Evolutionary conservation across 371 early-diverging fungal species (phyloP), one percentile per base, ranked within the genome.

Genomic region (Mortierella sp.): DNA sequence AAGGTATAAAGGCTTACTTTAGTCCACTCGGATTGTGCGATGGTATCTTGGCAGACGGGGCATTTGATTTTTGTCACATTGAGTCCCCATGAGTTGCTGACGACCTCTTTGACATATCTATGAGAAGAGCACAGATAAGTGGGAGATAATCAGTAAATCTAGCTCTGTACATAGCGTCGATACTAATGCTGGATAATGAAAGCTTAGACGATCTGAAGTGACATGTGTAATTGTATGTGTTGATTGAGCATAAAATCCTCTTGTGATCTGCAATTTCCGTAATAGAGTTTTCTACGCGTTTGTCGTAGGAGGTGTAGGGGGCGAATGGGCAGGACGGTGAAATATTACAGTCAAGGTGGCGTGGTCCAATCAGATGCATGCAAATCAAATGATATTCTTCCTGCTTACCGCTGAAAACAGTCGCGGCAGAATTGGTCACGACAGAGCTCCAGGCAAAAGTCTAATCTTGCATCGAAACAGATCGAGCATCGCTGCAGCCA

Each of bases 51-150:
- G 58, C 92, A 92, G 16, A 92, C 92, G 69, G 92, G 91, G 72
- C 92, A 92, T 63, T 87, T 88, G 74, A 92, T 88, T 69, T 88
- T 88, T 22, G 91, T 91, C 32, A 91, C 86, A 70, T 85, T 84
- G 21, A 92, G 82, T 11, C 92, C 92, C 92, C 92, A 92, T 55
- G 91, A 90, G 65, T 90, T 88, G 53, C 86, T 86, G 47, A 92
- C 92, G 8, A 89, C 90, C 75, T 89, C 90, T 53, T 89, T 86
- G 22, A 92, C 88, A 72, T 92, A 92, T 73, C 92, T 91, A 76
- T 33, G 19, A 15, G 11, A 4, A 10, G 21, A 15, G 15, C 19
- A 19, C 7, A 55, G 9, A 58, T 36, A 60, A 19, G 40, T 3
- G 0, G 40, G 24, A 62, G 32, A 7, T n/a, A 24, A 1, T 16